These are phyloP conservation scores for Vicia sativa DNA, from an alignment of 306 rosid genomes.

Conservation along the genomic window DNA sequence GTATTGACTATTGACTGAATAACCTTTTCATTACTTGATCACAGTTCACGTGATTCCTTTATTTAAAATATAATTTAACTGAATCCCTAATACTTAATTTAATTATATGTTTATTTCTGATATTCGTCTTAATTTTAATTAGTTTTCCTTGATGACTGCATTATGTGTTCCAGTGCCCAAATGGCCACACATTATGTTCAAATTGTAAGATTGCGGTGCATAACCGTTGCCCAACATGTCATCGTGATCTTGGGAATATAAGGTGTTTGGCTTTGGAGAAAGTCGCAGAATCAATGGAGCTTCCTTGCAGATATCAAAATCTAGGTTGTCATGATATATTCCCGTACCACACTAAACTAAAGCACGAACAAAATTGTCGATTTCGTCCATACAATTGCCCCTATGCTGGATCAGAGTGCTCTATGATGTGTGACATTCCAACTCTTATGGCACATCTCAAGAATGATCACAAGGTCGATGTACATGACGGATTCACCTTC, in stretches of 20 bases:
- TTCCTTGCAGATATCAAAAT: conserved; percentile 79
- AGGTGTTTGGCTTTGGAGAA: conserved; percentile 97
- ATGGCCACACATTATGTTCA: conserved; percentile 92
- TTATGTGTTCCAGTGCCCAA: conserved; percentile 75
- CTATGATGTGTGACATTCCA: conserved; percentile 77
- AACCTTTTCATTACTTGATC: neutral
- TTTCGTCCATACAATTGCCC: conserved; percentile 89
- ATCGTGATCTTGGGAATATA: conserved; percentile 74
- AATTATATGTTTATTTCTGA: neutral
- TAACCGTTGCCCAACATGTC: conserved; percentile 84
- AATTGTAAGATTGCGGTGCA: conserved; percentile 76
- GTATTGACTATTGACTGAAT: neutral
- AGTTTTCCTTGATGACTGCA: conserved; percentile 19
- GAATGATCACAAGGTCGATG: conserved; percentile 86
- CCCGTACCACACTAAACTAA: conserved; percentile 74
- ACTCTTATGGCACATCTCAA: conserved; percentile 81
- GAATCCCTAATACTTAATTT: conserved; percentile 3
- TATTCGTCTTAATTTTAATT: conserved; percentile 27
- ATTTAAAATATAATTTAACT: neutral
- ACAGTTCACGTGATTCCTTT: neutral
- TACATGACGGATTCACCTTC: conserved; percentile 91
- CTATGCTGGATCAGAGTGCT: conserved; percentile 94
- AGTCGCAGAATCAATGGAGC: conserved; percentile 82
- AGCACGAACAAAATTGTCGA: conserved; percentile 80
- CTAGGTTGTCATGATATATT: conserved; percentile 82